These are phyloP conservation scores for Elaeis guineensis DNA, from an alignment of 176 grass and related monocot species.

Conservation along the genomic window DNA sequence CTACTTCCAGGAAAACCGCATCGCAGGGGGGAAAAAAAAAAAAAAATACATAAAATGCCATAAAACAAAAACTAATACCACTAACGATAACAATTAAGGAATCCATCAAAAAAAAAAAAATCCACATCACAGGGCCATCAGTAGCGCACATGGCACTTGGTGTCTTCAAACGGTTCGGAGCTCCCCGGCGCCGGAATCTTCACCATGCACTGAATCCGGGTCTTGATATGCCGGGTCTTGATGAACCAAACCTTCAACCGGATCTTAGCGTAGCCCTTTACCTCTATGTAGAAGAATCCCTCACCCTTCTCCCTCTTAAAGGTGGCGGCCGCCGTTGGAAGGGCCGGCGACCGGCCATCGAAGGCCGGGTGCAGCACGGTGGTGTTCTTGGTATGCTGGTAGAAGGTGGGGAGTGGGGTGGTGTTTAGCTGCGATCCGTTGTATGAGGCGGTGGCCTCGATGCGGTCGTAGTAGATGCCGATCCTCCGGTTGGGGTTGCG, in stretches of 20 bases:
- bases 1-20: no score
- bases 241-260: background rate
- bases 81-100: no score
- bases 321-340: background rate
- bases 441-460: conserved; percentile 57
- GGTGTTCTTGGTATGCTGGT: conserved; percentile 67
- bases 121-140: background rate
- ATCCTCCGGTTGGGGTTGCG: conserved; percentile 60
- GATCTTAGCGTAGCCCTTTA: background rate
- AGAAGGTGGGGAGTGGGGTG: conserved; percentile 39
- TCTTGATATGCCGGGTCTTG: background rate
- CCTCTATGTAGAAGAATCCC: background rate
- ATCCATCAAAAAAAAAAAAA: no score
- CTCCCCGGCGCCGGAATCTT: background rate
- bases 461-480: conserved; percentile 64
- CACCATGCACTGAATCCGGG: background rate
- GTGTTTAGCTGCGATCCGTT: conserved; percentile 37
- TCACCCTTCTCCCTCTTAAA: background rate
- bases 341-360: background rate
- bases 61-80: no score
- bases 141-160: background rate
- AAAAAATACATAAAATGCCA: no score
- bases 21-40: no score
- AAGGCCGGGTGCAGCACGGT: conserved; percentile 13
- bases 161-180: background rate